Evolutionary conservation across 2,329 filamentous ascomycete species (phyloP).

Genomic region (Penicillium carneum): DNA sequence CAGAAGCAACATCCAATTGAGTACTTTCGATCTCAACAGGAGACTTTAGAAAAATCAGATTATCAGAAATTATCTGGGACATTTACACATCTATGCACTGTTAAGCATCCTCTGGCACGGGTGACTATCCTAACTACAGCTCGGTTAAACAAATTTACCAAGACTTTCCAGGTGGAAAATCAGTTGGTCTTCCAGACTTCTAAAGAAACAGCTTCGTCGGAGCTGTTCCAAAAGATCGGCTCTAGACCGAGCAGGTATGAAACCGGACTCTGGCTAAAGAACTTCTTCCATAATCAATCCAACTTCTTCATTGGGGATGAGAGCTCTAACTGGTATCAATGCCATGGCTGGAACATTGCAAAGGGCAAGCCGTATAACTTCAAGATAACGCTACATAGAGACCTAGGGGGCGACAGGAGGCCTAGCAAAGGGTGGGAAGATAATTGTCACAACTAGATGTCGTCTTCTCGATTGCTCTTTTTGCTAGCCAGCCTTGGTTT

Average conservation of each 20-base stretch:
- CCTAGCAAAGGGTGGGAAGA: constrained; percentile 9
- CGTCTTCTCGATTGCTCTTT: constrained; percentile 5
- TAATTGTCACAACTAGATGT: constrained; percentile 3
- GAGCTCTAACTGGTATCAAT: constrained; percentile 15
- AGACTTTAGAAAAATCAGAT: neutral
- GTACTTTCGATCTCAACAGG: neutral
- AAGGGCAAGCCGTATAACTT: neutral
- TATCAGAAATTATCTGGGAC: constrained; percentile 1
- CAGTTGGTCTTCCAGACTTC: neutral
- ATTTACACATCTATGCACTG: neutral
- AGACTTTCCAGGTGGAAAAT: constrained; percentile 9
- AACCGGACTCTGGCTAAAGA: constrained; percentile 12
- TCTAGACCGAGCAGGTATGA: constrained; percentile 11
- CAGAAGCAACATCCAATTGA: too few species aligned
- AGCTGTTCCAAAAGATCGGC: constrained; percentile 13
- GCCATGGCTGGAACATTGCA: constrained; percentile 9
- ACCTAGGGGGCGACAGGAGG: neutral
- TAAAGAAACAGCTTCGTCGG: constrained; percentile 3
- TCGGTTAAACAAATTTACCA: neutral
- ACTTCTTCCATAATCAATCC: neutral
- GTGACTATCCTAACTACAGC: neutral
- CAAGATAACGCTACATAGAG: constrained; percentile 4
- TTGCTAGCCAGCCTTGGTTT: neutral
- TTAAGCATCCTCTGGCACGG: constrained; percentile 9
- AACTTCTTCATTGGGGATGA: constrained; percentile 12